Evolutionary conservation across 805 yeast species (phyloP).

Genomic region (Kodamaea neixiangensis): DNA sequence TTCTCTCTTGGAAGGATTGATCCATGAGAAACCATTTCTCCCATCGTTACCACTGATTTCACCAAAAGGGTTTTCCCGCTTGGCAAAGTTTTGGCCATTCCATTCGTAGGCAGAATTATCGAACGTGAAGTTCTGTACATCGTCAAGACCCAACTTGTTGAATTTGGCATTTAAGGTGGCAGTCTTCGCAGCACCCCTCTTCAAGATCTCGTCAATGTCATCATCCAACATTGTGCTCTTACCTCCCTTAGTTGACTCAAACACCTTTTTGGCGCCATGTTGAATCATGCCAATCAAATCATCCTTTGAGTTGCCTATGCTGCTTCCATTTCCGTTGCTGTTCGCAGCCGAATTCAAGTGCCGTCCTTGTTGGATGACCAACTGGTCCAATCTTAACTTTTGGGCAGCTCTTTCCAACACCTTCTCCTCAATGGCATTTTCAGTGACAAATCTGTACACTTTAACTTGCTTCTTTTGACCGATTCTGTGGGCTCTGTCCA

Average conservation of each 20-base stretch:
- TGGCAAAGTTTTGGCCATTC: slow-evolving; percentile 89
- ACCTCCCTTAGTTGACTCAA: slow-evolving; percentile 49
- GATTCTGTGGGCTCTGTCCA: slow-evolving; percentile 97
- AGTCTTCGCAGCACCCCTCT: slow-evolving; percentile 81
- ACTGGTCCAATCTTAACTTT: slow-evolving; percentile 85
- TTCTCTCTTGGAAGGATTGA: slow-evolving; percentile 74
- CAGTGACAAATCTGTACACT: slow-evolving; percentile 91
- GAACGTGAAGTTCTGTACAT: slow-evolving; percentile 85
- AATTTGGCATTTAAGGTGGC: slow-evolving; percentile 76
- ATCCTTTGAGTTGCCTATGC: slow-evolving; percentile 67
- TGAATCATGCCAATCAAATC: slow-evolving; percentile 94
- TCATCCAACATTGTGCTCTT: slow-evolving; percentile 44
- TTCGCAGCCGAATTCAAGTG: slow-evolving; percentile 31
- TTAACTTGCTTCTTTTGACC: slow-evolving; percentile 96
- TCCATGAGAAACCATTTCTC: slow-evolving; percentile 52
- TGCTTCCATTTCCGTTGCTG: slow-evolving; percentile 37
- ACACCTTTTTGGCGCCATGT: slow-evolving; percentile 90
- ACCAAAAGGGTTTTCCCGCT: slow-evolving; percentile 31
- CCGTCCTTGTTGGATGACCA: slow-evolving; percentile 93
- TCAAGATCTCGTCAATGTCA: slow-evolving; percentile 82
- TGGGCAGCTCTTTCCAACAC: slow-evolving; percentile 96
- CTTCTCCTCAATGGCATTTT: slow-evolving; percentile 93
- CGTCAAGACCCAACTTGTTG: slow-evolving; percentile 86
- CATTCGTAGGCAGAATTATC: slow-evolving; percentile 93
- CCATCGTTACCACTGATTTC: slow-evolving; percentile 26